A percentile compares a stretch with the other conserved stretches of the same genome.
Conservation (phyloP, 192 early-diverging fungal genomes). For the Backusella morwellensis region DNA sequence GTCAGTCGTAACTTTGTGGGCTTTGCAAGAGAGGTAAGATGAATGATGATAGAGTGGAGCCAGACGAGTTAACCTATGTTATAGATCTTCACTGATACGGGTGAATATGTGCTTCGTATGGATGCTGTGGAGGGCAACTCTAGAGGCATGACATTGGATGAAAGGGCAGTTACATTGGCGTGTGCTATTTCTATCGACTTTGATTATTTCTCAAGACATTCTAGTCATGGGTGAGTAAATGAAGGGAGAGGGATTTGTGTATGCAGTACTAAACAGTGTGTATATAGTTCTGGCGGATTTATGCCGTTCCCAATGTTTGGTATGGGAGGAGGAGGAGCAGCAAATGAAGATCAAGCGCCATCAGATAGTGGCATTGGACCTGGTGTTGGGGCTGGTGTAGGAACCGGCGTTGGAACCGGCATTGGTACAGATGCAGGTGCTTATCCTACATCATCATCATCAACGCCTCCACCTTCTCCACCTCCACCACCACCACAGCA, state of each 20-base stretch:
- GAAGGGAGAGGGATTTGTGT: not conserved
- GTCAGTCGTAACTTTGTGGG: conserved; percentile 82
- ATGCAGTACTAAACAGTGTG: not conserved
- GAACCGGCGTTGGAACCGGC: conserved; percentile 17
- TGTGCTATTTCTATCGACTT: conserved; percentile 75
- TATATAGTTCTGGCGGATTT: conserved; percentile 37
- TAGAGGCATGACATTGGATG: conserved; percentile 66
- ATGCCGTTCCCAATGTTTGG: conserved; percentile 45
- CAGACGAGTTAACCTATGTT: too few species aligned
- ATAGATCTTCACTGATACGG: conserved; percentile 80
- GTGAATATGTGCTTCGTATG: conserved; percentile 78
- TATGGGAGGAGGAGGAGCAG: conserved; percentile 35
- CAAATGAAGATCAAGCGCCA: conserved; percentile 8
- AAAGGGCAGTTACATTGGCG: conserved; percentile 77
- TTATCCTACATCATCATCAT: conserved; percentile 13
- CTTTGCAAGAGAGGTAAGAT: conserved; percentile 64
- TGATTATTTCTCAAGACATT: conserved; percentile 18
- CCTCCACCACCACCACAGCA: too few species aligned
- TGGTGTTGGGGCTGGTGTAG: conserved; percentile 19
- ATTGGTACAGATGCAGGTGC: not conserved
- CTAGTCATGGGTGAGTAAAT: conserved; percentile 10
- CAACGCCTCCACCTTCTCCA: not conserved
- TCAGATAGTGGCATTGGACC: conserved; percentile 20
- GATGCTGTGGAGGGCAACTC: conserved; percentile 52
- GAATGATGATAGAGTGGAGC: too few species aligned